Percentiles rank a stretch among this genome's conserved stretches.
Conservation (phyloP, 176 grass and related monocot genomes). For the Phoenix dactylifera region DNA sequence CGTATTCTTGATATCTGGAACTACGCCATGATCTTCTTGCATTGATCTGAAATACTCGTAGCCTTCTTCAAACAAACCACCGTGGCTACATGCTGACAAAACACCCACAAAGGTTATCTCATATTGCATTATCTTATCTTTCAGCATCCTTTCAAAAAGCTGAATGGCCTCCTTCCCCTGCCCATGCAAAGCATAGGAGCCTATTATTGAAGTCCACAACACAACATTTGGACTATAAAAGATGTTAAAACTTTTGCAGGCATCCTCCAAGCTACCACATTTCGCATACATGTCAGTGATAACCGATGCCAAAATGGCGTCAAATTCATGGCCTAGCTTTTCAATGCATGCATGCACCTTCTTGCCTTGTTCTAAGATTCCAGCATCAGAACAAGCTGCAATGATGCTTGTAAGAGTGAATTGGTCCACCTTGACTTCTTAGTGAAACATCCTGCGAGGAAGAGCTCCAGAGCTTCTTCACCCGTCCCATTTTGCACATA, state of each 20-base stretch:
- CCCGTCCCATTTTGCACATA: slow-evolving; percentile 43
- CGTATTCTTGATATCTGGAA: slow-evolving; percentile 42
- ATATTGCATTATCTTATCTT: slow-evolving; percentile 35
- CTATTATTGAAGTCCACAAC: slow-evolving; percentile 12
- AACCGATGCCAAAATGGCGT: slow-evolving; percentile 4
- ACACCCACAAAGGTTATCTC: slow-evolving; percentile 36
- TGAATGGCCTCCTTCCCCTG: slow-evolving; percentile 31
- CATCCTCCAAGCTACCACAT: slow-evolving; percentile 10
- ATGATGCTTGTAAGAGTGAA: background rate
- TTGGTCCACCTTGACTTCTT: slow-evolving; percentile 10
- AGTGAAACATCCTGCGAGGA: background rate
- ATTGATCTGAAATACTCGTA: slow-evolving; percentile 33
- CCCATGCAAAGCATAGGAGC: slow-evolving; percentile 38
- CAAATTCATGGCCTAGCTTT: slow-evolving; percentile 5
- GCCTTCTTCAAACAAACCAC: slow-evolving; percentile 31
- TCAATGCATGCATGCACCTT: slow-evolving; percentile 2
- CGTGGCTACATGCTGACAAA: slow-evolving; percentile 47
- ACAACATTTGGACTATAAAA: background rate
- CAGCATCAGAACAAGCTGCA: slow-evolving; percentile 13
- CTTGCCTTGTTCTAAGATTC: slow-evolving; percentile 10
- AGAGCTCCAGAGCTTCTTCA: slow-evolving; percentile 33
- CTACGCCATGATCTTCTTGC: slow-evolving; percentile 36
- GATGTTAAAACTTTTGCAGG: slow-evolving; percentile 1
- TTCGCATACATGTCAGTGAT: slow-evolving; percentile 18
- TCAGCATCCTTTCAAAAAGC: slow-evolving; percentile 31